Base-by-base conservation (phyloP, 495 filamentous ascomycete species). In the Bombardia bombarda region DNA sequence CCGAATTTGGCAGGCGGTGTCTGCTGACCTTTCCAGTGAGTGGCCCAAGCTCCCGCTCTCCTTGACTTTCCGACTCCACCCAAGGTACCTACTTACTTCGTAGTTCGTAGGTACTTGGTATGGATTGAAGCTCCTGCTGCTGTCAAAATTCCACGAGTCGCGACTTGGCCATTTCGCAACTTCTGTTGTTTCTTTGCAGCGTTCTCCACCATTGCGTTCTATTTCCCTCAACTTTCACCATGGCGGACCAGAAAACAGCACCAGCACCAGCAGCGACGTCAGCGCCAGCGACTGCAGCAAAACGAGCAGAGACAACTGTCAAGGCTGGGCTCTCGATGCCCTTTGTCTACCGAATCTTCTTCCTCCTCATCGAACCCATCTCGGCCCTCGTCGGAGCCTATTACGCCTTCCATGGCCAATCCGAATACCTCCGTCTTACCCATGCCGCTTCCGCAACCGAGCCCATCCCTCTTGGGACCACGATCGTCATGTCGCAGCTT, bases 301-400 rank as follows among this genome's bases (percentile, higher is more conserved):
- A 12, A 9, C 12, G 6, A 12, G 6, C 17, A n/a, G n/a, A 17
- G 20, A 30, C 13, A 22, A 10, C 9, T 2, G 42, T 36, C 2
- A 28, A 32, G 1, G 8, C 39, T 28, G 56, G 43, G 5, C 54
- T 60, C 21, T 32, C 46, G 5, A 58, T 75, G n/a, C 71, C 74
- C 0, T 51, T 66, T 7, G 21, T 56, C 34, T 86, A 86, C 62
- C 64, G 67, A 8, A 38, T 74, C 46, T 81, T 83, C 60, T 85
- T 84, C 66, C 75, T 84, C 23, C 62, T 72, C 49, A 66, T 85
- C 57, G 82, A 86, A 54, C 82, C 82, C 0, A 38, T 82, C 35
- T 73, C 73, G 12, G 76, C 83, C n/a, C 63, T 84, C 21, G 55
- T 72, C 1, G 83, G 83, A 25, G 80, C 82, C n/a, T 77, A 70